Percentiles rank a stretch among this genome's conserved stretches.
Evolutionary conservation across 441 rosid species (phyloP).

Genomic region (Macaranga tanarius): DNA sequence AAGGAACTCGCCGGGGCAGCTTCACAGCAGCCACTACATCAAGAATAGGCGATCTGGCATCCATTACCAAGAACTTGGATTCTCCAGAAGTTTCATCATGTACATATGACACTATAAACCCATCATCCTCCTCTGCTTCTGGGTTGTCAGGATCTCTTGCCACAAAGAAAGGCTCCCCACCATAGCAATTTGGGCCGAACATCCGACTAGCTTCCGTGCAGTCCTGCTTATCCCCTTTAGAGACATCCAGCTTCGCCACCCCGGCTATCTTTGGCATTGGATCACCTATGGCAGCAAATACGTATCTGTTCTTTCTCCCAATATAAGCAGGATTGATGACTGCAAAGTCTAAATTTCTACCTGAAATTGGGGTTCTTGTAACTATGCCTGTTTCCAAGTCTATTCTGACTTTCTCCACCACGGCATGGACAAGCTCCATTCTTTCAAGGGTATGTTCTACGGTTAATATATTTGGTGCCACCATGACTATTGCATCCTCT

Average conservation of each 20-base stretch:
- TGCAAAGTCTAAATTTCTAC: conserved; percentile 67
- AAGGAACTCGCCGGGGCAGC: conserved; percentile 78
- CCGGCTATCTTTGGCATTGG: conserved; percentile 78
- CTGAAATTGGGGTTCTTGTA: conserved; percentile 53
- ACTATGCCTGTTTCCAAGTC: conserved; percentile 54
- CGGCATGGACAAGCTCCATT: conserved; percentile 60
- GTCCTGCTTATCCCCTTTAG: conserved; percentile 39
- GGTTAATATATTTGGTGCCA: conserved; percentile 75
- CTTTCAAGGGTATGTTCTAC: conserved; percentile 66
- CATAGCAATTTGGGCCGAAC: conserved; percentile 60
- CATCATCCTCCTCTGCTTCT: conserved; percentile 74
- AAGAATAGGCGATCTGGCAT: conserved; percentile 65
- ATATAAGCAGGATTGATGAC: conserved; percentile 55
- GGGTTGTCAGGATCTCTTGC: conserved; percentile 50
- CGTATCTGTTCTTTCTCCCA: conserved; percentile 49
- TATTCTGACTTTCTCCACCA: conserved; percentile 62
- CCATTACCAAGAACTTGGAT: conserved; percentile 79
- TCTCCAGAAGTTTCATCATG: conserved; percentile 66
- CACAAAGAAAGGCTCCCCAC: conserved; percentile 79
- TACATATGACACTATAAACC: conserved; percentile 64
- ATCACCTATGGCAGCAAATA: conserved; percentile 75
- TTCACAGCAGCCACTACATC: conserved; percentile 62
- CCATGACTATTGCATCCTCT: conserved; percentile 47
- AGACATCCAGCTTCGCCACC: conserved; percentile 64
- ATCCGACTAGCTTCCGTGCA: conserved; percentile 60